Base-by-base conservation (phyloP, 805 yeast species). In the Wickerhamomyces sydowiorum region DNA sequence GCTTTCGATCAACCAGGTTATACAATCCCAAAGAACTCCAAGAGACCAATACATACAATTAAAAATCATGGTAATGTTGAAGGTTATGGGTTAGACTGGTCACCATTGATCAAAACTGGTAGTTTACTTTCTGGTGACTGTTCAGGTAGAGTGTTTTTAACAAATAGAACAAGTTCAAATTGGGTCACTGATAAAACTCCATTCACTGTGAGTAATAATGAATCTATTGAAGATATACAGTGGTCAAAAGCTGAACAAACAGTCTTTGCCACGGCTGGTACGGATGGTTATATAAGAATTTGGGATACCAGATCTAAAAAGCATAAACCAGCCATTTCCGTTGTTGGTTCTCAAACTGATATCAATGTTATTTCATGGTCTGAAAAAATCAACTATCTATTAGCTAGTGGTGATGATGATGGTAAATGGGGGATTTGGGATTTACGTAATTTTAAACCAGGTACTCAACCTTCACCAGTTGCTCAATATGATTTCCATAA, bases 381-480 rank as follows among this genome's bases (percentile, higher is more conserved):
- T 66, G 77, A 76, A 48, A 85, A 86, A 60, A 83, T 90, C 50
- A 82, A 83, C 56, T 89, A 91, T 59, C 69, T 93, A 56, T 71
- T 93, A 42, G 97, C 97, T 0, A 81, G 93, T 38, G 99, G 99
- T 53, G 96, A 93, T 60, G 99, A 93, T 63, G 96, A 90, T 62
- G 99, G 99, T 49, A 67, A 80, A 24, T 93, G 98, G 96, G 89
- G 95, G 35, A 93, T 93, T 36, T 93, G 99, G 99, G 99, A 93
- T 69, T 72, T 93, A 64, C 82, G 99, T 59, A 78, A 82, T 53
- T 79, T 93, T 73, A 73, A 82, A 51, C 76, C 81, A 52, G 62
- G 70, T 48, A 56, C 65, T 17, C 59, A 55, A 35, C 64, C 76
- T 7, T 65, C 81, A 7, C 97, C 98, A 13, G 98, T 93, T 30